Conservation (phyloP, 257 asterid species). For the Capsicum baccatum region DNA sequence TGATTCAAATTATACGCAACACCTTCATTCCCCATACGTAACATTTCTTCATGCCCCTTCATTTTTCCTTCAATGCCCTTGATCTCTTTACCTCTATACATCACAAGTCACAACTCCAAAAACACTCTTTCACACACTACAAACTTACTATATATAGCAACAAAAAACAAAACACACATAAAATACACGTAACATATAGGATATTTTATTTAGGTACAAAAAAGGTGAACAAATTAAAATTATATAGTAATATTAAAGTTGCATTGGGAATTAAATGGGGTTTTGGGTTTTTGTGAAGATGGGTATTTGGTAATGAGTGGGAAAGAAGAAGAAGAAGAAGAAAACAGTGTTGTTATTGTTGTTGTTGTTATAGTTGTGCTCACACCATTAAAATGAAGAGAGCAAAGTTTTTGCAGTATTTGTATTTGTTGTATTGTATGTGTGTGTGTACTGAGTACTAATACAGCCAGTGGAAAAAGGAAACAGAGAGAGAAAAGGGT, state of each 20-base stretch:
- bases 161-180: not conserved
- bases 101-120: not conserved
- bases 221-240: no score
- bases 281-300: slow-evolving; percentile 29
- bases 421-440: not conserved
- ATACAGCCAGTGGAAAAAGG: slow-evolving; percentile 21
- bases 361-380: slow-evolving; percentile 15
- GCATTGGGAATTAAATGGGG: slow-evolving; percentile 28
- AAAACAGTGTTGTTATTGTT: not conserved
- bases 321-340: not conserved
- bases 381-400: slow-evolving; percentile 37
- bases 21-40: slow-evolving; percentile 26
- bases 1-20: not conserved
- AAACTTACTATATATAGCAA: not conserved
- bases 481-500: slow-evolving; percentile 30
- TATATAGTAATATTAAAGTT: not conserved
- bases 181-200: not conserved
- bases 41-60: slow-evolving; percentile 32
- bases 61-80: slow-evolving; percentile 32
- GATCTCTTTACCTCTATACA: slow-evolving; percentile 33
- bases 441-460: slow-evolving; percentile 13
- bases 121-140: not conserved
- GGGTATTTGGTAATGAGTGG: slow-evolving; percentile 28
- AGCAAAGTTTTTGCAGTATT: slow-evolving; percentile 23
- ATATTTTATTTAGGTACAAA: no score